Base-by-base conservation (phyloP, 106 monocot species). In the Dioscorea alata region DNA sequence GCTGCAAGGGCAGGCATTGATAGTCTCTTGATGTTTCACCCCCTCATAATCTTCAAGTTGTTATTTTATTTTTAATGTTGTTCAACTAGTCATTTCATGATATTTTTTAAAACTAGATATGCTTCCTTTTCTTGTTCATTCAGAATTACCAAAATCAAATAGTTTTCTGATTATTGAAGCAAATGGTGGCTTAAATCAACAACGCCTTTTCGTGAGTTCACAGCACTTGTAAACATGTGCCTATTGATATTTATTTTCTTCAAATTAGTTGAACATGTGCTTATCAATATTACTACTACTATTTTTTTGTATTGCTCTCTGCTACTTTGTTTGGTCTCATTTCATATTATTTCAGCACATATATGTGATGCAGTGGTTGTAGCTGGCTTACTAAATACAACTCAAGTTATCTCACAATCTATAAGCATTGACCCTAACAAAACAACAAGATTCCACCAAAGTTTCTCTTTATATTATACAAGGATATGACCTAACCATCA, bases 341-440 rank as follows among this genome's bases (percentile, higher is more conserved):
- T 42, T 42, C 42, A 42, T 0, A 42, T 42, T 42, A 53, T 33
- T 69, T 65, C 64, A n/a, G 22, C 73, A 64, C 86, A 97, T 92
- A 97, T 97, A 74, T 97, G 89, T 71, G 97, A 97, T 78, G 97
- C 97, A 64, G 92, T 97, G 70, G 92, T 92, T 52, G 97, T 97
- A 54, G 92, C 97, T 28, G 77, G 84, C 53, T 64, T 92, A 71
- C 75, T 97, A 49, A 97, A 97, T 81, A 84, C 97, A 15, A 97
- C 97, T 53, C 97, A 92, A 64, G 97, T 97, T 51, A 83, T 81
- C n/a, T n/a, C n/a, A n/a, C n/a, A n/a, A n/a, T n/a, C n/a, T n/a
- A n/a, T n/a, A n/a, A n/a, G n/a, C n/a, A n/a, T n/a, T n/a, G n/a
- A n/a, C n/a, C n/a, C n/a, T n/a, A n/a, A n/a, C n/a, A n/a, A n/a